These are phyloP conservation scores for Penicillium cinerascens DNA, from an alignment of 495 filamentous ascomycete genomes.

Conservation along the genomic window DNA sequence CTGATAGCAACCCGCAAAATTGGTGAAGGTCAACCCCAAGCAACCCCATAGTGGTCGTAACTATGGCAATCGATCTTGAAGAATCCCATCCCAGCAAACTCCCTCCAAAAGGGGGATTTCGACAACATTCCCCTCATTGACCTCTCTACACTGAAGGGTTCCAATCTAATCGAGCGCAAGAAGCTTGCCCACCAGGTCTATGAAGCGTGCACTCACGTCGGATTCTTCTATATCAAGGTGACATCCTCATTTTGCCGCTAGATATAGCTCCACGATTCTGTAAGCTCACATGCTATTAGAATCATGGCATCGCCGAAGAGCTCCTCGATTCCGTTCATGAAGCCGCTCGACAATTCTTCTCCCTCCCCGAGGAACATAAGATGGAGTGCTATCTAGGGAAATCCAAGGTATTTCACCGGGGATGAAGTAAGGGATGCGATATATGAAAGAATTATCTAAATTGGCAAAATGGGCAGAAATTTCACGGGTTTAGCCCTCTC, in stretches of 20 bases:
- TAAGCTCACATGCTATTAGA: no score
- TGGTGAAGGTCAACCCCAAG: no score
- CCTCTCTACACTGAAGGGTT: conserved; percentile 27
- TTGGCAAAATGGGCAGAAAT: no score
- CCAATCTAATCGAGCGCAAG: conserved; percentile 25
- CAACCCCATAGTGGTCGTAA: no score
- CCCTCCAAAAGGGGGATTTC: conserved; percentile 17
- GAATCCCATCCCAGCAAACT: no score
- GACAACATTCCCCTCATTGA: conserved; percentile 42
- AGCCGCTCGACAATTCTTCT: conserved; percentile 44
- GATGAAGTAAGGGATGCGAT: not conserved
- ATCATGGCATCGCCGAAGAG: conserved; percentile 37
- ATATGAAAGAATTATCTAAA: no score
- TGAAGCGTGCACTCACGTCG: conserved; percentile 49
- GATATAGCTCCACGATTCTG: no score
- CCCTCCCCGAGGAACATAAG: conserved; percentile 46
- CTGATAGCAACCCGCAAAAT: no score
- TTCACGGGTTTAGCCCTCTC: conserved; percentile 33
- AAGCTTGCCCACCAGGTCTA: conserved; percentile 37
- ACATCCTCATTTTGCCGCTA: no score
- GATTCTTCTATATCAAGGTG: conserved; percentile 56
- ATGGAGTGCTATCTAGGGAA: conserved; percentile 38
- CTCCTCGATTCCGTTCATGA: conserved; percentile 36
- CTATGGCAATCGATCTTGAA: no score
- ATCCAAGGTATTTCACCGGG: conserved; percentile 23